These are phyloP conservation scores for Hypoxylon subgilvum DNA, from an alignment of 495 filamentous ascomycete species.

Conservation along the genomic window DNA sequence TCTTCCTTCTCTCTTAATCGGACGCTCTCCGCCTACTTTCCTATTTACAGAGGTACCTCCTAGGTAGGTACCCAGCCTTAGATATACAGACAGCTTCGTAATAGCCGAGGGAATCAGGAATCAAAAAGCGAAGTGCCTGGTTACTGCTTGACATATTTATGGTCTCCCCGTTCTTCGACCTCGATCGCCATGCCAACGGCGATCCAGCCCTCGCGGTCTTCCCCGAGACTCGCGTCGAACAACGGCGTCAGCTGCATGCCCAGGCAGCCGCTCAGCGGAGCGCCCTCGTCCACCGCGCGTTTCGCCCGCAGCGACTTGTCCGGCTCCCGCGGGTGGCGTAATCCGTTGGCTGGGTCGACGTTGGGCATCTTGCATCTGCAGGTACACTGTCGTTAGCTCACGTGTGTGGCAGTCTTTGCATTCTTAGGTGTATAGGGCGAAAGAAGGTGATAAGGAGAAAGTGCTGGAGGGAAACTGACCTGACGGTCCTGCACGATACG, in stretches of 20 bases:
- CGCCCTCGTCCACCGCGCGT: conserved; percentile 76
- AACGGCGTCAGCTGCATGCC: conserved; percentile 84
- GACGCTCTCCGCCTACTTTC: neutral
- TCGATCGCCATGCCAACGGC: conserved; percentile 53
- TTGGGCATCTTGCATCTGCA: conserved; percentile 81
- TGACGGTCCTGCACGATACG: conserved; percentile 73
- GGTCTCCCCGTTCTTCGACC: conserved; percentile 47
- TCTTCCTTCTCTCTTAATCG: too few species aligned
- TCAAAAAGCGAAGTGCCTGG: neutral
- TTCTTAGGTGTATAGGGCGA: too few species aligned
- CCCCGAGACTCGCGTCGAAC: conserved; percentile 42
- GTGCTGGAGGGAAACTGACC: conserved; percentile 41
- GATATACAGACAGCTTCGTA: neutral
- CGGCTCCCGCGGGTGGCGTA: conserved; percentile 74
- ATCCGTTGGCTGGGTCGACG: conserved; percentile 74
- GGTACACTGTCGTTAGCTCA: conserved; percentile 15
- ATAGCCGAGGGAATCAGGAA: neutral
- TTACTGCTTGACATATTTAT: conserved; percentile 50
- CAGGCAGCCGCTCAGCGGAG: conserved; percentile 71
- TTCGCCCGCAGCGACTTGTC: conserved; percentile 72
- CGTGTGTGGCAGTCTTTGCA: neutral
- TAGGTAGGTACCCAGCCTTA: too few species aligned
- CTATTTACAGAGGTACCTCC: neutral
- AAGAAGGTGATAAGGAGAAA: neutral
- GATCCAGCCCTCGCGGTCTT: conserved; percentile 47